A percentile compares a stretch with the other conserved stretches of the same genome.
Evolutionary conservation across 2,329 filamentous ascomycete species (phyloP).

Genomic region (Xylaria multiplex): DNA sequence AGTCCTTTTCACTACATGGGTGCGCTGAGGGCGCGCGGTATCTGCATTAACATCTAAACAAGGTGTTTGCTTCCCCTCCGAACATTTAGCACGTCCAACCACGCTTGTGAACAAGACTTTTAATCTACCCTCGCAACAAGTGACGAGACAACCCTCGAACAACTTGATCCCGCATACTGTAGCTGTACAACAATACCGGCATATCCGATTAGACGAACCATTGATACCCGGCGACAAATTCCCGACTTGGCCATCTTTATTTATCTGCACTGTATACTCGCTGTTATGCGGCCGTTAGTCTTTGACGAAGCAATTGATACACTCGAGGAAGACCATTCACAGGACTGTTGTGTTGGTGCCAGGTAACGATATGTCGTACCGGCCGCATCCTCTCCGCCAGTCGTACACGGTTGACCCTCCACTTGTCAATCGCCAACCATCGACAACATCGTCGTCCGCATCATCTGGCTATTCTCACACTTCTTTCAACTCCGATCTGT

Average conservation of each 20-base stretch:
- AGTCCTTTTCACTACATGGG: slow-evolving; percentile 41
- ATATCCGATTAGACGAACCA: slow-evolving; percentile 2
- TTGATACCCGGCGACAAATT: neutral
- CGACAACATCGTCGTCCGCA: slow-evolving; percentile 75
- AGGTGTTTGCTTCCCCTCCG: slow-evolving; percentile 20
- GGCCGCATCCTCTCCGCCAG: slow-evolving; percentile 67
- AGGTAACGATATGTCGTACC: slow-evolving; percentile 63
- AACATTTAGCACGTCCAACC: slow-evolving; percentile 7
- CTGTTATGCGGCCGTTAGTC: slow-evolving; percentile 49
- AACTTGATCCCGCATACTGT: neutral
- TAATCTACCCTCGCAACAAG: neutral
- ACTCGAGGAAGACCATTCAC: slow-evolving; percentile 42
- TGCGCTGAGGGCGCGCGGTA: slow-evolving; percentile 44
- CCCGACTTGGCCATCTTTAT: slow-evolving; percentile 1
- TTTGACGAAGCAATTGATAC: slow-evolving; percentile 39
- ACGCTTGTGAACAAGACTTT: slow-evolving; percentile 12
- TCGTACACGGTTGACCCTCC: slow-evolving; percentile 56
- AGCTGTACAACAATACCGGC: slow-evolving; percentile 13
- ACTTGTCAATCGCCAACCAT: slow-evolving; percentile 69
- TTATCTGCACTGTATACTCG: slow-evolving; percentile 35
- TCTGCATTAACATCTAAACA: slow-evolving; percentile 16
- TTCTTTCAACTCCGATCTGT: slow-evolving; percentile 57
- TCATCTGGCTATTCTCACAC: slow-evolving; percentile 73
- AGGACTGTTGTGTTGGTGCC: slow-evolving; percentile 31
- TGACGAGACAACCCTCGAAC: neutral